Evolutionary conservation across 208 protist genomes (phyloP).

Genomic region (Crithidia brevicula): DNA sequence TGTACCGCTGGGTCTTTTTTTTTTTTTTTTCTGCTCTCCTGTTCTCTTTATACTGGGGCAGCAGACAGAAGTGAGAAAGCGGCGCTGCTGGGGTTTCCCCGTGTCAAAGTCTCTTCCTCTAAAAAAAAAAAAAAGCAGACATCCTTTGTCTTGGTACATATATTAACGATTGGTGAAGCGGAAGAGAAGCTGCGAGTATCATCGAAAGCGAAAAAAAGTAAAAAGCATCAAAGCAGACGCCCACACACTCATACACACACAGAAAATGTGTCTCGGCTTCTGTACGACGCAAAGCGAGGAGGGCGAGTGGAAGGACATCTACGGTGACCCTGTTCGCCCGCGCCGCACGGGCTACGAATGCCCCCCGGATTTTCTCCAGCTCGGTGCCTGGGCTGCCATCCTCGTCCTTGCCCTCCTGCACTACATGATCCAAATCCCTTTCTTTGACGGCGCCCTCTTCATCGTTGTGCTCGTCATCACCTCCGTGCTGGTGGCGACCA

Average conservation of each 20-base stretch:
- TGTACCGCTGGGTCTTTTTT: background rate
- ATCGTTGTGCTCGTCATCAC: conserved; percentile 59
- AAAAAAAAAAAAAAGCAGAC: too few relatives aligned
- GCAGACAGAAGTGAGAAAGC: too few relatives aligned
- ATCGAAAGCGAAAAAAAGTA: background rate
- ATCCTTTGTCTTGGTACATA: too few relatives aligned
- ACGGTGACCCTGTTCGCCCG: conserved; percentile 81
- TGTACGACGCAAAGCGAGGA: conserved; percentile 39
- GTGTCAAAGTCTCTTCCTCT: too few relatives aligned
- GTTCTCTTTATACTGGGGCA: too few relatives aligned
- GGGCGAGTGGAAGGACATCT: conserved; percentile 81
- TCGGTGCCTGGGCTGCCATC: conserved; percentile 72
- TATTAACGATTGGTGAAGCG: too few relatives aligned
- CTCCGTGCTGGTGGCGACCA: conserved; percentile 34
- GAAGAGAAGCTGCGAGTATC: too few relatives aligned
- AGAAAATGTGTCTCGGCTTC: conserved; percentile 30
- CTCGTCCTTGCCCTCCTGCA: conserved; percentile 48
- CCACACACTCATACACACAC: too few relatives aligned
- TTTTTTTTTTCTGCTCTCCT: conserved; percentile 10
- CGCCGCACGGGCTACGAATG: conserved; percentile 78
- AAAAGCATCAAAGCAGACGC: background rate
- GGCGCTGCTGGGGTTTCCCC: too few relatives aligned
- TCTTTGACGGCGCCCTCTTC: conserved; percentile 49
- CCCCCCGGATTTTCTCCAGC: conserved; percentile 74
- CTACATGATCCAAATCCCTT: conserved; percentile 72